Percentiles rank a stretch among this genome's conserved stretches.
Evolutionary conservation across 192 early-diverging fungal genomes (phyloP).

Genomic region (Backusella macrospora): DNA sequence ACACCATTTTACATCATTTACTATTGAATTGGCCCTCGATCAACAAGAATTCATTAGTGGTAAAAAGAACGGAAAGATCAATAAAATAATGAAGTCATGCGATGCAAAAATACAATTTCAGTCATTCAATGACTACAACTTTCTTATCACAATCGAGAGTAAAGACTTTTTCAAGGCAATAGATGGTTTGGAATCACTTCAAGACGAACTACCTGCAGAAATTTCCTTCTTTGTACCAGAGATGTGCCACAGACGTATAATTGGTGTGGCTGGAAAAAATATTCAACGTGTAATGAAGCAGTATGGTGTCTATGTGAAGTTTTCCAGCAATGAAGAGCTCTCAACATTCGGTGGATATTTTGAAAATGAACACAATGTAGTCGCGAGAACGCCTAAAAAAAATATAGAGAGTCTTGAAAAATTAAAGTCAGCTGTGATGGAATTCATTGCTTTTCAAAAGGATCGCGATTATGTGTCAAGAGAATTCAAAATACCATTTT

Average conservation of each 20-base stretch:
- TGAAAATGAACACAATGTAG: slow-evolving; percentile 80
- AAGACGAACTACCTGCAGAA: slow-evolving; percentile 81
- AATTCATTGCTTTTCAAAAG: slow-evolving; percentile 53
- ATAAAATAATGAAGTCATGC: slow-evolving; percentile 74
- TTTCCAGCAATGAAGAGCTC: slow-evolving; percentile 76
- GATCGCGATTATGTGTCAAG: slow-evolving; percentile 48
- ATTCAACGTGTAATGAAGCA: slow-evolving; percentile 89
- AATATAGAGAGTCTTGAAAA: slow-evolving; percentile 66
- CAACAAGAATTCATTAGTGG: slow-evolving; percentile 83
- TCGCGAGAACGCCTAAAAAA: slow-evolving; percentile 78
- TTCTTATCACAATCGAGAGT: slow-evolving; percentile 70
- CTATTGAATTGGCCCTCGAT: slow-evolving; percentile 71
- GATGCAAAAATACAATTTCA: slow-evolving; percentile 70
- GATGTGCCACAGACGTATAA: slow-evolving; percentile 78
- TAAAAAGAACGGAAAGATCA: slow-evolving; percentile 85
- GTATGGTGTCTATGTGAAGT: slow-evolving; percentile 83
- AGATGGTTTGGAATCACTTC: slow-evolving; percentile 64
- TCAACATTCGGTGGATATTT: slow-evolving; percentile 74
- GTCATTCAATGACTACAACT: slow-evolving; percentile 73
- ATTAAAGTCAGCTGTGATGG: slow-evolving; percentile 67
- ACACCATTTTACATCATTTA: slow-evolving; percentile 68
- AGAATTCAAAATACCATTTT: slow-evolving; percentile 35
- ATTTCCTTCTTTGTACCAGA: slow-evolving; percentile 81
- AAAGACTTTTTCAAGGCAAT: slow-evolving; percentile 55
- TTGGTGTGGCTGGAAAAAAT: slow-evolving; percentile 82